phyloP scores from a whole-genome alignment of 768 basidiomycete genomes.

The Suillus paluster region DNA sequence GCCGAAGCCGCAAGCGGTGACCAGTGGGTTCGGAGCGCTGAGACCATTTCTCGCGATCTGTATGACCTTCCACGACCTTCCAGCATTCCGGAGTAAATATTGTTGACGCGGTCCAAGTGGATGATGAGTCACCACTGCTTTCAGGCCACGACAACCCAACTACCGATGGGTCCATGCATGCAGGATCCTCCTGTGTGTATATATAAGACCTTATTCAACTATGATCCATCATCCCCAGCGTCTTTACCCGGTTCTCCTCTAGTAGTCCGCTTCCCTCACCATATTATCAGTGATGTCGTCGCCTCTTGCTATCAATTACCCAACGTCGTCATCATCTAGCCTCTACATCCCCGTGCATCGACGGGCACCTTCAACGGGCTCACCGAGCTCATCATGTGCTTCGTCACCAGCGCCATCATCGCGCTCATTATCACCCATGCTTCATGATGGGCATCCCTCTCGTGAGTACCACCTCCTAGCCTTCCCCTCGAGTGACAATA shows the following conservation, averaged over 20 bases:
- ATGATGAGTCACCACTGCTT: neutral
- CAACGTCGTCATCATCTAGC: slow-evolving; percentile 22
- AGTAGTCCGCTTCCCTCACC: slow-evolving; percentile 12
- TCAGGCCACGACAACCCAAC: slow-evolving; percentile 6
- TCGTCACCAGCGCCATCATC: slow-evolving; percentile 18
- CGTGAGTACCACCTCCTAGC: slow-evolving; percentile 3
- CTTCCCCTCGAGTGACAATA: neutral
- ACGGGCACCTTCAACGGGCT: slow-evolving; percentile 22
- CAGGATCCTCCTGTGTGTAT: slow-evolving; percentile 2
- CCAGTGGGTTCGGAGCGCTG: neutral
- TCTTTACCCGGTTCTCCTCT: slow-evolving; percentile 2
- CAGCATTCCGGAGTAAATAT: neutral
- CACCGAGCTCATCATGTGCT: slow-evolving; percentile 20
- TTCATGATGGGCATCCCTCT: slow-evolving; percentile 6
- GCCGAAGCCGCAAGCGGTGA: too few relatives aligned
- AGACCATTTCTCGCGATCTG: neutral
- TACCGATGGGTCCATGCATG: neutral
- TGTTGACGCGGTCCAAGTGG: neutral
- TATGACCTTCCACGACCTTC: slow-evolving; percentile 13
- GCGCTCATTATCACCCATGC: neutral
- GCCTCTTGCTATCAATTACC: slow-evolving; percentile 20
- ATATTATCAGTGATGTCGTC: slow-evolving; percentile 32
- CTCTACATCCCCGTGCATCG: slow-evolving; percentile 49
- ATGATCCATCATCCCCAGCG: neutral
- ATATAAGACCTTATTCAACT: slow-evolving; percentile 6